These are phyloP conservation scores for Pholiota conissans DNA, from an alignment of 768 basidiomycete species.

Conservation along the genomic window DNA sequence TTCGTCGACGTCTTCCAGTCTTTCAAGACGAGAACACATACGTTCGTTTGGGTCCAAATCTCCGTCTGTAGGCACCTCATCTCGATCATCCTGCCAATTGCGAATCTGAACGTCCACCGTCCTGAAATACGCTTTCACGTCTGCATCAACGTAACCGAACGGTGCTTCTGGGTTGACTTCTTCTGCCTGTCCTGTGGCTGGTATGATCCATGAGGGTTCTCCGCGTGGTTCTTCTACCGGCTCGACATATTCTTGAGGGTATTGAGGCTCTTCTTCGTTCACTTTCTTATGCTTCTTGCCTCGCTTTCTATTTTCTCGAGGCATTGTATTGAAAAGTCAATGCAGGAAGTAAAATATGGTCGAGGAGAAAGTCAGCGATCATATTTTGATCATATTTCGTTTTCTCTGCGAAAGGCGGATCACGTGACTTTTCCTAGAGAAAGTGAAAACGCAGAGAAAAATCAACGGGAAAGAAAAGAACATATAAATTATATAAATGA, in stretches of 20 bases:
- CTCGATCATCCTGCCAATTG: constrained; percentile 76
- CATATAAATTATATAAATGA: too few species aligned
- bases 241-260: constrained; percentile 12
- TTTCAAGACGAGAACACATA: constrained; percentile 26
- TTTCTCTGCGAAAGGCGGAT: too few species aligned
- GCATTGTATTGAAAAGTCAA: constrained; percentile 45
- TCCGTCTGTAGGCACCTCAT: constrained; percentile 31
- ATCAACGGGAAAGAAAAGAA: too few species aligned
- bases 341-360: neutral
- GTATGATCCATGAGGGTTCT: constrained; percentile 74
- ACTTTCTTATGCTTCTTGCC: constrained; percentile 72
- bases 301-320: constrained; percentile 72
- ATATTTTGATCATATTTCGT: too few species aligned
- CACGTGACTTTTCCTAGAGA: too few species aligned
- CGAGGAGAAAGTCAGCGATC: too few species aligned
- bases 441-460: too few species aligned
- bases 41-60: constrained; percentile 74
- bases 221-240: constrained; percentile 21
- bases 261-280: constrained; percentile 25
- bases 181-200: constrained; percentile 32
- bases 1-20: neutral
- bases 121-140: constrained; percentile 91
- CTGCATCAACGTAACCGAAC: constrained; percentile 87
- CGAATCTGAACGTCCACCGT: constrained; percentile 86
- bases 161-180: constrained; percentile 68